Evolutionary conservation across 768 basidiomycete genomes (phyloP), one percentile per base, ranked within the genome.

Genomic region (Panellus pusillus): DNA sequence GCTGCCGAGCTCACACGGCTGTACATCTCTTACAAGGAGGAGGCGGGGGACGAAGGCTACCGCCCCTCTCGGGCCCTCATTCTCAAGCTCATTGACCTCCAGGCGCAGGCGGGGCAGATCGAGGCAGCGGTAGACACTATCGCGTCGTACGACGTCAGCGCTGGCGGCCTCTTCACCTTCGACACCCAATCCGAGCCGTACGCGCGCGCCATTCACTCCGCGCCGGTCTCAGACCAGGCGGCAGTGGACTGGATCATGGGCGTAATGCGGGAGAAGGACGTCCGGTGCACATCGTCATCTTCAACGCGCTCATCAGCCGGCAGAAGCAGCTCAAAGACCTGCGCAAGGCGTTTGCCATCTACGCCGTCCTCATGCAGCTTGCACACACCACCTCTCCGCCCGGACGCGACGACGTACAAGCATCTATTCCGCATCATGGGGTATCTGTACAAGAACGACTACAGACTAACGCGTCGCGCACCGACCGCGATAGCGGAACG

Each of bases 281-380:
- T 78, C 12, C 63, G 2, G 73, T 75, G 0, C 70, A 78, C 47
- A 66, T 72, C 9, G 60, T 61, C 36, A 56, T 82, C 17, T 75
- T 82, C 67, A 82, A 83, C 50, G 55, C 73, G 8, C 72, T 84
- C 55, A 73, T 84, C 13, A 66, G 72, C 6, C 65, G 67, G 14
- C 73, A 79, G 50, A 60, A 72, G 35, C 61, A 70, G 12, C 63
- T 63, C 1, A 50, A 64, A 12, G 68, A 69, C 6, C 65, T 71
- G 44, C 60, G 57, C 5, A 67, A 70, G 15, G 77, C 74, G 6
- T 78, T 81, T 54, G 60, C 68, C 2, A 65, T 81, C 4, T 84
- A 82, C 58, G 61, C 61, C 8, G 48, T 72, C 18, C 62, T 84
- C 43, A 65, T 73, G 57, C 51, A 42, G 24, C 63, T 74, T 29